A percentile compares a stretch with the other conserved stretches of the same genome.
Evolutionary conservation across 2,329 filamentous ascomycete genomes (phyloP).

Genomic region (Cordyceps pruinosa): DNA sequence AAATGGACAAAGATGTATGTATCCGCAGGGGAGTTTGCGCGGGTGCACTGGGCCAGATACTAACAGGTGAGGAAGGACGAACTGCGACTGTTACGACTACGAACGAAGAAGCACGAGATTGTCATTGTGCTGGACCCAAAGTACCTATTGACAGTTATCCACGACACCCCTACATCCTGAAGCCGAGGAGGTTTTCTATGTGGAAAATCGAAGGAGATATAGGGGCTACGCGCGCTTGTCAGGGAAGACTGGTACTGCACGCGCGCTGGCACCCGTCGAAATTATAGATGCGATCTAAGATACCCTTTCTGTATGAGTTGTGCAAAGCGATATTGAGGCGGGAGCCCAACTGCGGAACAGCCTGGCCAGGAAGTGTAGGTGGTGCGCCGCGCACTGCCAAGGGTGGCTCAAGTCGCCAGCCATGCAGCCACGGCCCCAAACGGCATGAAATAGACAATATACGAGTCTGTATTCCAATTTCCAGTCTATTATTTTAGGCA

Average conservation of each 20-base stretch:
- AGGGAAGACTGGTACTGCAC: neutral
- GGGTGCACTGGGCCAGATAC: constrained; percentile 1
- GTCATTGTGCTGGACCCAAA: constrained; percentile 76
- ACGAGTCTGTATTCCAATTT: neutral
- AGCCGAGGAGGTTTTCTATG: neutral
- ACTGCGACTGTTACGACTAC: constrained; percentile 64
- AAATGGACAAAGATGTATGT: constrained; percentile 61
- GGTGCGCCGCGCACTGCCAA: neutral
- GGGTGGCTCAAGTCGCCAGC: neutral
- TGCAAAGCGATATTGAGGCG: neutral
- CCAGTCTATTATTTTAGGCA: neutral
- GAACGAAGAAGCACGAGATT: constrained; percentile 80
- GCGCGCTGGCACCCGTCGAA: neutral
- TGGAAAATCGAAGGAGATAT: neutral
- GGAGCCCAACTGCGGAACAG: no score
- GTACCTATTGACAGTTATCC: constrained; percentile 71
- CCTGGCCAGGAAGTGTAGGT: neutral
- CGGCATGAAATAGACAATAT: neutral
- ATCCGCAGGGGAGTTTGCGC: neutral
- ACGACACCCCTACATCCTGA: constrained; percentile 69
- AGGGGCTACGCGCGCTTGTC: neutral
- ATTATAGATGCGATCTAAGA: neutral
- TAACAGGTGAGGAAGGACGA: constrained; percentile 54
- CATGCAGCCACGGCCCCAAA: neutral
- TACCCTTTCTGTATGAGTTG: constrained; percentile 1